phyloP scores from a whole-genome alignment of 2,329 filamentous ascomycete genomes.

The Aureobasidium sp. region DNA sequence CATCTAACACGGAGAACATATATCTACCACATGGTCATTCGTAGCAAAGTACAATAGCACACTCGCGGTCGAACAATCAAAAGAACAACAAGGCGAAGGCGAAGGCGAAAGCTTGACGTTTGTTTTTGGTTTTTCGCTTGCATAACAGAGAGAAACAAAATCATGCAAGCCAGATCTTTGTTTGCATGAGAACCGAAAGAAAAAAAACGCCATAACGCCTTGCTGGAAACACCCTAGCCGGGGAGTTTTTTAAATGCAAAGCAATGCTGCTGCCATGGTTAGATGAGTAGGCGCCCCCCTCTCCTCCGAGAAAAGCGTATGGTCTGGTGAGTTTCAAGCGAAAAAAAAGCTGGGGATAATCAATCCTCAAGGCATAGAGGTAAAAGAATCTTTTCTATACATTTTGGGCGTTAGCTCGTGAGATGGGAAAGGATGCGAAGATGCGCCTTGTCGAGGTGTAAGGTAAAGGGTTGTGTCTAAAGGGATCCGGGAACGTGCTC shows the following conservation, averaged over 20 bases:
- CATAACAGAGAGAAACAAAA: not conserved
- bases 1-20: no score
- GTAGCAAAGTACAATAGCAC: no score
- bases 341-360: not conserved
- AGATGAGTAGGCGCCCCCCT: not conserved
- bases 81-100: no score
- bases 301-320: not conserved
- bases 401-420: conserved; percentile 9
- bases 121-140: not conserved
- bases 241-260: not conserved
- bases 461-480: no score
- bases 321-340: not conserved
- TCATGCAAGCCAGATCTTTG: not conserved
- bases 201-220: conserved; percentile 1
- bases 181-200: no score
- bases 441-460: not conserved
- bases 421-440: not conserved
- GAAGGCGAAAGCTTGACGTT: not conserved
- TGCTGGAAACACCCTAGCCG: conserved; percentile 3
- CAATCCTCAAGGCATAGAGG: not conserved
- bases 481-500: not conserved
- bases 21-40: no score
- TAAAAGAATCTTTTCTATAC: conserved; percentile 6
- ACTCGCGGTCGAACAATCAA: no score
- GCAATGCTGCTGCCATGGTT: not conserved